Evolutionary conservation across 2,329 filamentous ascomycete species (phyloP).

Genomic region (Penicillium sp.): DNA sequence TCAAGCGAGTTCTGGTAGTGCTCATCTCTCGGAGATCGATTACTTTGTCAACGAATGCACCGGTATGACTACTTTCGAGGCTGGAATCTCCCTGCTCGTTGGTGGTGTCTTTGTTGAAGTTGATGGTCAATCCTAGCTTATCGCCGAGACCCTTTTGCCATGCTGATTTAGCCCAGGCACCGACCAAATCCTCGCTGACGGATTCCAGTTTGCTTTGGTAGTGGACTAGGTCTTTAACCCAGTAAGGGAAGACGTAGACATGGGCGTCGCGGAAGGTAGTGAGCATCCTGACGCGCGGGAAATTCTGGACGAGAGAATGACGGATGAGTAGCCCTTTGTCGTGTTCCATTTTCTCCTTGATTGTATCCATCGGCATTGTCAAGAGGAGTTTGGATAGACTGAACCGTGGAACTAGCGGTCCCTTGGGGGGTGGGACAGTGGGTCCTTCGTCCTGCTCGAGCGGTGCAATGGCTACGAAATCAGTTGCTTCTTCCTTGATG

Average conservation of each 20-base stretch:
- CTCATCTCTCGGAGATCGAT: neutral
- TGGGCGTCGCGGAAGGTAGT: slow-evolving; percentile 4
- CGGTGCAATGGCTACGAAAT: neutral
- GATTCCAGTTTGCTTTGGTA: neutral
- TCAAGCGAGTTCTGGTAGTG: neutral
- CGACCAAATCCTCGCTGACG: neutral
- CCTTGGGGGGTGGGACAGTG: neutral
- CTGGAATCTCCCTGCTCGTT: neutral
- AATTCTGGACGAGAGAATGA: neutral
- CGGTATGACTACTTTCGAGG: neutral
- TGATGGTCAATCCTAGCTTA: neutral
- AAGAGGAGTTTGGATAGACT: neutral
- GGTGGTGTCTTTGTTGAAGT: neutral
- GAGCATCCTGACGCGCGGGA: neutral
- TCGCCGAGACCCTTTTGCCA: slow-evolving; percentile 4
- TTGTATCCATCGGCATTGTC: slow-evolving; percentile 1
- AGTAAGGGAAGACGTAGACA: neutral
- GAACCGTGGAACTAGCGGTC: neutral
- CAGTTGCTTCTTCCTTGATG: neutral
- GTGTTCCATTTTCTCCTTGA: neutral
- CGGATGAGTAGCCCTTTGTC: neutral
- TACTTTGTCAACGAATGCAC: neutral
- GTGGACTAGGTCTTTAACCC: slow-evolving; percentile 1
- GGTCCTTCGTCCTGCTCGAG: neutral
- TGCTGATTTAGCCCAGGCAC: slow-evolving; percentile 1